Percentiles rank a stretch among this genome's conserved stretches.
phyloP scores from a whole-genome alignment of 139 green algal genomes.

The Trebouxia sp. region DNA sequence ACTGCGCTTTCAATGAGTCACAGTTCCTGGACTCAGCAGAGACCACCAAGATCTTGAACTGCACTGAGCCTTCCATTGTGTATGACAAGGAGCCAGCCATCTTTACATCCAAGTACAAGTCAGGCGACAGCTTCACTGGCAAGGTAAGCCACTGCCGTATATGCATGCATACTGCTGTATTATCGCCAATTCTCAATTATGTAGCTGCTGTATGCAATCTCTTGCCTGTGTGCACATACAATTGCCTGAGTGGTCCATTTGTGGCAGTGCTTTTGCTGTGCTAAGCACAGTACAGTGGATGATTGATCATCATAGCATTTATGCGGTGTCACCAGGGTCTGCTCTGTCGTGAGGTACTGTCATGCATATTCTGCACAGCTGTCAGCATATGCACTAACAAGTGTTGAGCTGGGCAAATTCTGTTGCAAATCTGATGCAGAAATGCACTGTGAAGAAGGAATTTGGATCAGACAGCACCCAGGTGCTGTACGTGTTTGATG shows the following conservation, averaged over 20 bases:
- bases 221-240: no score
- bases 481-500: slow-evolving; percentile 26
- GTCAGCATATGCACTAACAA: not conserved
- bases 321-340: no score
- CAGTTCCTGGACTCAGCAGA: slow-evolving; percentile 20
- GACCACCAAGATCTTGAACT: slow-evolving; percentile 11
- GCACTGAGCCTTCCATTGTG: slow-evolving; percentile 17
- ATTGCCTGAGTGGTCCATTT: no score
- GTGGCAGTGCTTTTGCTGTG: no score
- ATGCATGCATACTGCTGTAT: no score
- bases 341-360: no score
- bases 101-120: slow-evolving; percentile 23
- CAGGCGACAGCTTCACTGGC: slow-evolving; percentile 9
- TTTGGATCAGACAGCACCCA: slow-evolving; percentile 17
- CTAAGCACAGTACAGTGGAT: no score
- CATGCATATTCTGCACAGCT: no score
- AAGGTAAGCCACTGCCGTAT: no score
- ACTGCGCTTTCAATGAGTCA: slow-evolving; percentile 22
- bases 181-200: no score
- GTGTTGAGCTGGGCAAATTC: not conserved
- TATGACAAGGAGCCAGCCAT: slow-evolving; percentile 18
- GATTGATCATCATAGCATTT: no score
- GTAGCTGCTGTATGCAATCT: no score
- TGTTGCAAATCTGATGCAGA: not conserved
- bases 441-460: slow-evolving; percentile 8